phyloP scores from a whole-genome alignment of 495 filamentous ascomycete species.

The Penicillium psychrofluorescens region DNA sequence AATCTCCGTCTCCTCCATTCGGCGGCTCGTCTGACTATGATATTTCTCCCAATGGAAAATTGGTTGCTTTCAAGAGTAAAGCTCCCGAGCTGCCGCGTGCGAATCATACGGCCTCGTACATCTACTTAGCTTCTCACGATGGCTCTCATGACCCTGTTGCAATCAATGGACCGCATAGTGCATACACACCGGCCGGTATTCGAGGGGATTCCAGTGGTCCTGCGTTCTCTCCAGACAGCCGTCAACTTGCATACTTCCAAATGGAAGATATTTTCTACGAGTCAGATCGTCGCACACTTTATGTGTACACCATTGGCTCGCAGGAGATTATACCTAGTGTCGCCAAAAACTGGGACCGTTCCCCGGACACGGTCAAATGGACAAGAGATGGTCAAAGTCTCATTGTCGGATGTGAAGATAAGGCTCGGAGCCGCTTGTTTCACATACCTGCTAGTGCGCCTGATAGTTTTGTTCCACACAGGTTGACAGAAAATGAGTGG shows the following conservation, averaged over 20 bases:
- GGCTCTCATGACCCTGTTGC: conserved; percentile 21
- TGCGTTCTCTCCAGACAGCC: conserved; percentile 31
- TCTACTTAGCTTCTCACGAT: conserved; percentile 33
- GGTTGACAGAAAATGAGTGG: conserved; percentile 21
- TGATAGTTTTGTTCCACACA: conserved; percentile 23
- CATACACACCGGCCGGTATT: conserved; percentile 18
- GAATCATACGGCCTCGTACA: conserved; percentile 31
- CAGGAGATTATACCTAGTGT: conserved; percentile 21
- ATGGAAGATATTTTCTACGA: conserved; percentile 31
- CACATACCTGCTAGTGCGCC: conserved; percentile 19
- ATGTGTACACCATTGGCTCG: conserved; percentile 24
- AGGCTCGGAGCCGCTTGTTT: conserved; percentile 23
- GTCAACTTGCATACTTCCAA: conserved; percentile 32
- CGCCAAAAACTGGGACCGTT: conserved; percentile 34
- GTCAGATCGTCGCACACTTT: conserved; percentile 27
- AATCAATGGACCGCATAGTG: conserved; percentile 28
- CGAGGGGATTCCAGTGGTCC: conserved; percentile 27
- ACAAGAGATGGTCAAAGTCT: conserved; percentile 22
- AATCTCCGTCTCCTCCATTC: conserved; percentile 38
- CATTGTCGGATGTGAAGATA: conserved; percentile 24
- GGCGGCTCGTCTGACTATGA: conserved; percentile 35
- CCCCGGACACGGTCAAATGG: conserved; percentile 29
- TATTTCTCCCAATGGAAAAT: conserved; percentile 30
- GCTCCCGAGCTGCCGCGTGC: conserved; percentile 30
- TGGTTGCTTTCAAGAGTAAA: conserved; percentile 37